Base-by-base conservation (phyloP, 768 basidiomycete species). In the Erythrobasidium yunnanense region DNA sequence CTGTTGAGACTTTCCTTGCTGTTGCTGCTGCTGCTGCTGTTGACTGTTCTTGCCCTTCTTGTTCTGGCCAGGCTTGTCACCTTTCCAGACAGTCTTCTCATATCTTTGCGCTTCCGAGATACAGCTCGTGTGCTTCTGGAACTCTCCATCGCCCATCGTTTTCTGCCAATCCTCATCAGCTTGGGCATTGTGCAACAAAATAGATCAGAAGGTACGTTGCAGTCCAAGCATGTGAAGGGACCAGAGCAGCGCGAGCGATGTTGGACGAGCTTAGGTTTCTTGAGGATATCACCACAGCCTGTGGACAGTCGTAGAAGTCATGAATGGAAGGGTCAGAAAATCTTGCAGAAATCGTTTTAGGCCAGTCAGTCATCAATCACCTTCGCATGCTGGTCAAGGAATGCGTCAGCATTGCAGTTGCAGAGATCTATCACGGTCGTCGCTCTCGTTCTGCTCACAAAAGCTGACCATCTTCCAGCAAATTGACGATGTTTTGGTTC, bases 201-300 rank as follows among this genome's bases (percentile, higher is more conserved):
- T 15, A 23, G 27, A 22, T 13, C 15, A 30, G 30, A 29, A 17
- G 33, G 27, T 66, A 27, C 29, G 27, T 56, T 55, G 58, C 65
- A 66, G 65, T 66, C 65, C 17, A 66, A 35, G 54, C 65, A 66
- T 23, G 65, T 66, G 65, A 66, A 66, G 23, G 65, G 55, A 4
- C 55, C 65, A 29, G 33, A 25, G 49, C 65, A 66, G 32, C 55
- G 51, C 22, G 55, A 54, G 34, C 27, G 56, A 45, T 66, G 65
- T 38, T 66, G 65, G n/a, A 34, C 27, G 3, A 66, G 65, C 57
- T 66, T 66, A 6, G 65, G 65, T 54, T 66, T 66, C 65, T 66
- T 66, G 22, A 66, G 25, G 29, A 54, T 66, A 17, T 66, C 65
- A 27, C 56, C 55, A 34, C 65, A 66, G 38, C n/a, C n/a, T n/a